phyloP scores from a whole-genome alignment of 495 filamentous ascomycete species.

The Neurospora sp. region DNA sequence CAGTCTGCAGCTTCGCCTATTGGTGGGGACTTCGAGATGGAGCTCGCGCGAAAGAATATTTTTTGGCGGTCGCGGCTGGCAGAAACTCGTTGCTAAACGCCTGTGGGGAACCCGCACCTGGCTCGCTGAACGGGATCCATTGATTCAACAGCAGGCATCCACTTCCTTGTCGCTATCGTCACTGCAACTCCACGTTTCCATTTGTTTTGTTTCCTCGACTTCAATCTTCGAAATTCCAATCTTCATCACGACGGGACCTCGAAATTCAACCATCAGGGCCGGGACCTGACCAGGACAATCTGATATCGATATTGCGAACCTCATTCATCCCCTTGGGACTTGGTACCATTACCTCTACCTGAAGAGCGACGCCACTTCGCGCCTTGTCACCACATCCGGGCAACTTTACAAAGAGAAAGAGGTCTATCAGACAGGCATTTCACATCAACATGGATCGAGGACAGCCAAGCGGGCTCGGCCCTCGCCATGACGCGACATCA shows the following conservation, averaged over 20 bases:
- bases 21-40: conserved; percentile 19
- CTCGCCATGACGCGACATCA: conserved; percentile 39
- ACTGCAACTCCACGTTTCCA: background rate
- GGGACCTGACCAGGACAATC: background rate
- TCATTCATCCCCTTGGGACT: background rate
- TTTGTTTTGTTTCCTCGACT: background rate
- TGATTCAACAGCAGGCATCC: background rate
- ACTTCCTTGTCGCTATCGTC: background rate
- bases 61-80: conserved; percentile 28
- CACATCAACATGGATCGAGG: conserved; percentile 28
- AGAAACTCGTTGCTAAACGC: conserved; percentile 4
- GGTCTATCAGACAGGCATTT: background rate
- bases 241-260: background rate
- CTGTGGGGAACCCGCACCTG: conserved; percentile 7
- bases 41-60: conserved; percentile 20
- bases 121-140: background rate
- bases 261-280: background rate
- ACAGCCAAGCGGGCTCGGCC: conserved; percentile 37
- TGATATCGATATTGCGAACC: background rate
- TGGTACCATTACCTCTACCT: background rate
- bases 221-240: background rate
- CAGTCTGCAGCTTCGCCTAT: conserved; percentile 15
- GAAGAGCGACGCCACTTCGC: background rate
- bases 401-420: background rate
- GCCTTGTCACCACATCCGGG: background rate